Percentiles rank a stretch among this genome's conserved stretches.
Evolutionary conservation across 768 basidiomycete species (phyloP).

Genomic region (Termitomyces sp.): DNA sequence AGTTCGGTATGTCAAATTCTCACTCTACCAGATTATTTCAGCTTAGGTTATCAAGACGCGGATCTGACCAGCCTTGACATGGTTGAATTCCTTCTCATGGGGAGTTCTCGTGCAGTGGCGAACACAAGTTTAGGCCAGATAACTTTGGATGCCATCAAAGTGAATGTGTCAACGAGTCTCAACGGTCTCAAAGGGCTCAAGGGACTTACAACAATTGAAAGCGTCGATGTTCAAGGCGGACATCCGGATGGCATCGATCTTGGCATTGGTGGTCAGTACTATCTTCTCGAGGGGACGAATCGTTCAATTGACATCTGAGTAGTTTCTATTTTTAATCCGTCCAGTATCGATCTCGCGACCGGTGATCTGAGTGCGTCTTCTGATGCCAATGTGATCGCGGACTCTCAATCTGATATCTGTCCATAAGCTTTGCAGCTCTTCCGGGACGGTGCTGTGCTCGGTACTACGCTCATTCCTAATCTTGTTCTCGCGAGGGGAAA

Average conservation of each 20-base stretch:
- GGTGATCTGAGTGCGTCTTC: conserved; percentile 54
- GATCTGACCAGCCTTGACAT: conserved; percentile 45
- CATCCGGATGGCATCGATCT: conserved; percentile 53
- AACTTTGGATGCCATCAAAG: conserved; percentile 65
- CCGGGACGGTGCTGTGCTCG: conserved; percentile 45
- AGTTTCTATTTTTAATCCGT: conserved; percentile 67
- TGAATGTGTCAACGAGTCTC: conserved; percentile 60
- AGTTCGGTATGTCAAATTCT: conserved; percentile 46
- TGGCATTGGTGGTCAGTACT: conserved; percentile 45
- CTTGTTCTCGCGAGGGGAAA: conserved; percentile 54
- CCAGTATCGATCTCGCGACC: conserved; percentile 52
- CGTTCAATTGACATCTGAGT: not conserved
- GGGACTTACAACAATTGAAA: conserved; percentile 46
- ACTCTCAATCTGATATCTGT: not conserved
- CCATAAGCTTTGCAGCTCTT: conserved; percentile 49
- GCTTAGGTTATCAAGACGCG: conserved; percentile 31
- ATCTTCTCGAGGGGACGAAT: not conserved
- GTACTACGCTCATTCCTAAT: conserved; percentile 58
- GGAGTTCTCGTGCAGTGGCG: conserved; percentile 54
- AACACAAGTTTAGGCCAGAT: conserved; percentile 60
- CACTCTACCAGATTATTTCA: not conserved
- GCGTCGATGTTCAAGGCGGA: conserved; percentile 65
- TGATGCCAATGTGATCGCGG: not conserved
- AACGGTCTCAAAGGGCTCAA: conserved; percentile 58
- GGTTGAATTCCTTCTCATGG: conserved; percentile 53